Conservation (phyloP, 768 basidiomycete genomes). For the Hericium alpestre region DNA sequence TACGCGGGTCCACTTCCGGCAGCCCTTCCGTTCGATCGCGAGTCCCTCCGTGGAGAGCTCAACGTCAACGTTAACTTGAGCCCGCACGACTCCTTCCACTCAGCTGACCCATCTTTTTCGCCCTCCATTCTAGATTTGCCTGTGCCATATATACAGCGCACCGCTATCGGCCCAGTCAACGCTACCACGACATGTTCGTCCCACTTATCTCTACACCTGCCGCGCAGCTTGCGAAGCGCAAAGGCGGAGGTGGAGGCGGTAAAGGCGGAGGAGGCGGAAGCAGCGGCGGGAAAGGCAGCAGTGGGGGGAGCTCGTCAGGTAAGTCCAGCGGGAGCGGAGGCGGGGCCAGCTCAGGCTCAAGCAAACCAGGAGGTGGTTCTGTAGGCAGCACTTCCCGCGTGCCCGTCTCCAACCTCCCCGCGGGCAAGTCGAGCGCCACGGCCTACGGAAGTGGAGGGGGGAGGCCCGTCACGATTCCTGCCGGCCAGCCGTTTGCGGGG, state of each 20-base stretch:
- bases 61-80: not conserved
- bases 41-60: too few relatives aligned
- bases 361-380: not conserved
- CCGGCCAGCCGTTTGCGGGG: slow-evolving; percentile 16
- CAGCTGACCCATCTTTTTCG: not conserved
- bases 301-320: slow-evolving; percentile 3
- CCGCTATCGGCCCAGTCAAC: not conserved
- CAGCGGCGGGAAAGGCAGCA: not conserved
- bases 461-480: slow-evolving; percentile 9
- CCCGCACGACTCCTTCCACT: not conserved
- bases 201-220: not conserved
- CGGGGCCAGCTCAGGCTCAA: not conserved
- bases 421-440: slow-evolving; percentile 3
- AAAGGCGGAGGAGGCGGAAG: slow-evolving; percentile 2
- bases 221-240: slow-evolving; percentile 1
- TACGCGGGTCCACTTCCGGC: too few relatives aligned
- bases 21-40: too few relatives aligned
- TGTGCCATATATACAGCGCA: not conserved
- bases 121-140: not conserved
- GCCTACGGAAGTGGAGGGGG: slow-evolving; percentile 16
- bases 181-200: not conserved
- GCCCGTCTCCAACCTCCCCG: not conserved
- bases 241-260: slow-evolving; percentile 6
- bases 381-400: not conserved
- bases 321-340: slow-evolving; percentile 1